These are phyloP conservation scores for Boletus subcaerulescens DNA, from an alignment of 768 basidiomycete species.

Conservation along the genomic window DNA sequence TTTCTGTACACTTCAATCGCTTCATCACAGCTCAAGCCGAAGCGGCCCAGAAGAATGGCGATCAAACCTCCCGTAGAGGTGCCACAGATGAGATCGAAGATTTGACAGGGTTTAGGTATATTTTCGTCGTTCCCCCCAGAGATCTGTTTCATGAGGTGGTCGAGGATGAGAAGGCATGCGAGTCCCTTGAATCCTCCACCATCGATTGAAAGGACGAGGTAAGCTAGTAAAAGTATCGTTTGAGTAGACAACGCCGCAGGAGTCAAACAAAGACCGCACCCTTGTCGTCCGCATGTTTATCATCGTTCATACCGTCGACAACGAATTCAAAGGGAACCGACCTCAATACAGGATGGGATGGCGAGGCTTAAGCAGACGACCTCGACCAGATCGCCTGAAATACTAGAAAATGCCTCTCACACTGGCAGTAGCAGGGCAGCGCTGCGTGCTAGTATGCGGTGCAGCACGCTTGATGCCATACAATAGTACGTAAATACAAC, in stretches of 20 bases:
- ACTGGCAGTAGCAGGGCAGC: too few relatives aligned
- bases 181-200: background rate
- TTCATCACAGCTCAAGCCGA: background rate
- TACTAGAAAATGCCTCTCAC: too few relatives aligned
- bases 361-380: too few relatives aligned
- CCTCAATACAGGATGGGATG: too few relatives aligned
- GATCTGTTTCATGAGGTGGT: background rate
- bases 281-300: too few relatives aligned
- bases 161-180: background rate
- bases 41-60: background rate
- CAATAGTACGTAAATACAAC: too few relatives aligned
- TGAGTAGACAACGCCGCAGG: background rate
- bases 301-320: background rate
- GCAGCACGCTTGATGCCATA: too few relatives aligned
- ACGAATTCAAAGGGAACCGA: too few relatives aligned
- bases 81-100: background rate
- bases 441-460: too few relatives aligned
- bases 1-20: background rate
- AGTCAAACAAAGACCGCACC: background rate
- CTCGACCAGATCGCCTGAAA: too few relatives aligned
- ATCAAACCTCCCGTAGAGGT: background rate
- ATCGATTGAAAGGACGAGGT: background rate
- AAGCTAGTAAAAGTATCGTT: background rate
- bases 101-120: background rate
- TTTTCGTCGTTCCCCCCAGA: background rate